Base-by-base conservation (phyloP, 1,284 basidiomycete species). In the Polyporus tsugae region DNA sequence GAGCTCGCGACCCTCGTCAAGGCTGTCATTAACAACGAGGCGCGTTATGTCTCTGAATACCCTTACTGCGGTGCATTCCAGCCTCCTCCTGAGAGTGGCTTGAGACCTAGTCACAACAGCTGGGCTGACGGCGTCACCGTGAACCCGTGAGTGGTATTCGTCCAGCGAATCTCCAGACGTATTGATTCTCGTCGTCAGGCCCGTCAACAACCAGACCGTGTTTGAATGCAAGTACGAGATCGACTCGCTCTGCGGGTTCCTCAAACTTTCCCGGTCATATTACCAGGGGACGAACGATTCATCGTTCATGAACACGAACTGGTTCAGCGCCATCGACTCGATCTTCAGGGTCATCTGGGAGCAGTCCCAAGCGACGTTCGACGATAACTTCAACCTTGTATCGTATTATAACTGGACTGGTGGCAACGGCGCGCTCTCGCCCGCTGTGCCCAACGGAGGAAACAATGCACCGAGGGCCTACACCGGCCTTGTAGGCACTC, bases 171-270 rank as follows among this genome's bases (percentile, higher is more conserved):
- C 11, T n/a, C 7, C 22, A 1, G 22, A 10, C 22, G 22, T 46
- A 15, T 29, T 61, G 41, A 57, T 25, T 44, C 46, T 42, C 63
- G 29, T 33, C n/a, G 57, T 38, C 66, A 92, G 90, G 2, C 89
- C 91, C 9, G 85, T 93, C 36, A 80, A 92, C 72, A 88, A 91
- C 67, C 82, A 84, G 69, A 89, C 86, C 0, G 92, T 93, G 0
- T 93, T 91, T 72, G 92, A 93, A 77, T 93, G 91, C 87, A 93
- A 93, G 91, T 93, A 91, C 73, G 91, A 93, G 75, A 82, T 93
- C 58, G 92, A 93, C 74, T 93, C 91, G 0, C 79, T 93, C 0
- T 91, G 90, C 70, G 87, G 90, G 7, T 93, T 93, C 80, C 78
- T 94, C 76, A 94, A 94, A 77, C 82, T 94, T 15, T 93, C 92